Evolutionary conservation across 495 filamentous ascomycete species (phyloP).

Genomic region (Penicillium cataractarum): DNA sequence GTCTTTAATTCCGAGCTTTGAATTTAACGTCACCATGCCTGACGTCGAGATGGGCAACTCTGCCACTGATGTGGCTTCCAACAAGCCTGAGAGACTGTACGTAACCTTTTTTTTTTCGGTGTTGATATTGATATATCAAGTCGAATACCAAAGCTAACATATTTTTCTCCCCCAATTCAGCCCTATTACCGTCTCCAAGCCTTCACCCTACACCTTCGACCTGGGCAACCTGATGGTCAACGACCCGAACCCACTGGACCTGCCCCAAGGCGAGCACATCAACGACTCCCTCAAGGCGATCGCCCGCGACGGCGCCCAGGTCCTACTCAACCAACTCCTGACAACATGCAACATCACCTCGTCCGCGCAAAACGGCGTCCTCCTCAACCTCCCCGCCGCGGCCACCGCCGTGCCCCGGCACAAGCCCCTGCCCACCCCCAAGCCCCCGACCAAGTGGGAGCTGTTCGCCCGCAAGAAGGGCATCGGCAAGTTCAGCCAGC

Average conservation of each 20-base stretch:
- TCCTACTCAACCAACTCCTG: slow-evolving; percentile 86
- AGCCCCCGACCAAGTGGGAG: slow-evolving; percentile 89
- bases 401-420: slow-evolving; percentile 77
- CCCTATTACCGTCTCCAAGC: slow-evolving; percentile 71
- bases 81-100: slow-evolving; percentile 51
- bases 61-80: slow-evolving; percentile 22
- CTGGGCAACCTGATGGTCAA: slow-evolving; percentile 80
- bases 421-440: slow-evolving; percentile 81
- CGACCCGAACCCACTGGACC: slow-evolving; percentile 78
- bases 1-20: background rate
- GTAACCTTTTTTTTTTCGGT: slow-evolving; percentile 4
- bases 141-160: slow-evolving; percentile 19
- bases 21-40: slow-evolving; percentile 28
- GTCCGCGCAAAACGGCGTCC: slow-evolving; percentile 63
- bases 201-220: slow-evolving; percentile 90
- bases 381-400: slow-evolving; percentile 71
- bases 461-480: slow-evolving; percentile 95
- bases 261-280: slow-evolving; percentile 39
- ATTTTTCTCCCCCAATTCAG: slow-evolving; percentile 30
- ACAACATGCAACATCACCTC: slow-evolving; percentile 77
- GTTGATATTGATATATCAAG: background rate
- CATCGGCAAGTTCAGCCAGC: slow-evolving; percentile 61
- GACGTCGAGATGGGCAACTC: slow-evolving; percentile 37
- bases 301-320: slow-evolving; percentile 86
- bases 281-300: slow-evolving; percentile 60